Conservation (phyloP, 2,329 filamentous ascomycete genomes). For the Exserohilum rostratum region DNA sequence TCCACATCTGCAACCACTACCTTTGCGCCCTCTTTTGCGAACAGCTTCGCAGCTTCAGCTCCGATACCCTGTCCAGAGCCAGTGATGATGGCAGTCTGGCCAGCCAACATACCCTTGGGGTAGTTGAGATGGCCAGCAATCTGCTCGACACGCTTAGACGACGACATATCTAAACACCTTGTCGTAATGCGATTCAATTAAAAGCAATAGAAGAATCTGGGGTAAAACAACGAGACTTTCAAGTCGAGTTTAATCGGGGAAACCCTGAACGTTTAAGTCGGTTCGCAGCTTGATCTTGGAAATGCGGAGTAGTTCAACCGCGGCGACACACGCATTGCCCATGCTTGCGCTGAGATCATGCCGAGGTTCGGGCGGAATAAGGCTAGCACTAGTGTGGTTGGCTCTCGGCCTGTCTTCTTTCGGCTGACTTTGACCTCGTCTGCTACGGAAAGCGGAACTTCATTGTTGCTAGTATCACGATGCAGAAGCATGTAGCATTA, state of each 20-base stretch:
- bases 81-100: conserved; percentile 86
- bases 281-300: conserved; percentile 1
- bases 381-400: no score
- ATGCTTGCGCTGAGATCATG: not conserved
- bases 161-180: conserved; percentile 19
- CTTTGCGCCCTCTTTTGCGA: conserved; percentile 86
- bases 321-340: not conserved
- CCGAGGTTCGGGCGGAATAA: conserved; percentile 20
- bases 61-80: conserved; percentile 87
- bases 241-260: no score
- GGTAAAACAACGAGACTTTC: no score
- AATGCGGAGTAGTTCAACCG: conserved; percentile 26
- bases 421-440: no score
- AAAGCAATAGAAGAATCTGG: not conserved
- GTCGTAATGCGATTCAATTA: not conserved
- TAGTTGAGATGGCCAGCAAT: conserved; percentile 81
- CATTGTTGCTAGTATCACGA: no score
- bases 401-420: no score
- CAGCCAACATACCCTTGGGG: conserved; percentile 76
- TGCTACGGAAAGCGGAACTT: no score
- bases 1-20: conserved; percentile 87
- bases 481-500: no score
- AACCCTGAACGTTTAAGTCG: not conserved
- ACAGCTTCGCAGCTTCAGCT: conserved; percentile 79
- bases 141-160: conserved; percentile 64